Evolutionary conservation across 495 filamentous ascomycete species (phyloP), one percentile per base, ranked within the genome.

Genomic region (Lindgomyces ingoldianus): DNA sequence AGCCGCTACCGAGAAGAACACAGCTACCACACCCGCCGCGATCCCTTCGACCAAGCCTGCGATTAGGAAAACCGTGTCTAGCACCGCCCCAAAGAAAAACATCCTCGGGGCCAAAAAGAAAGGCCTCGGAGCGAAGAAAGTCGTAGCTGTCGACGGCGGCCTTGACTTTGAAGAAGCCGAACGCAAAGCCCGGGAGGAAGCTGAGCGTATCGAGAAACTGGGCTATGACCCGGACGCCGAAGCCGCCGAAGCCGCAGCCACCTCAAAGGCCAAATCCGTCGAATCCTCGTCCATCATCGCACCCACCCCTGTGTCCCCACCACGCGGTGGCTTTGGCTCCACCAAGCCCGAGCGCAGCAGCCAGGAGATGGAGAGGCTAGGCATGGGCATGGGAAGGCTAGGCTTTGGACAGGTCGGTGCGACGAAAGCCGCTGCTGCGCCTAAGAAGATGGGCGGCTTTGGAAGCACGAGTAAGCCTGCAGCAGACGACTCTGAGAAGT

Each of bases 141-240:
- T 70, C 4, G 80, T 94, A 30, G 79, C 76, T n/a, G 78, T 76
- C 19, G 84, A 81, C 33, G 91, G 93, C 61, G 78, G 79, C 2
- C 89, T 98, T 60, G 94, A 98, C 78, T 98, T 98, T 68, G 95
- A 98, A 53, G 94, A 92, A 73, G 94, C 93, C 0, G 94, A 98
- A 80, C 89, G 89, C 70, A 96, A 96, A 77, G 94, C 94, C 30
- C 95, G 91, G 75, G 94, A 98, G 74, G 94, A 98, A 75, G 94
- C 95, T 1, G 94, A 98, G 75, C 87, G 94, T 64, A 93, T 96
- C 70, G 91, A 89, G 79, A 96, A 94, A 77, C 80, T 98, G n/a
- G 94, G 94, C n/a, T 98, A 98, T 72, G 91, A 98, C 68, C 90
- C 91, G 4, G 89, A 97, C 19, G 68, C 64, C 26, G 94, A 96